A percentile compares a stretch with the other conserved stretches of the same genome.
phyloP scores from a whole-genome alignment of 2,329 filamentous ascomycete species.

The Hypoxylon sp. region DNA sequence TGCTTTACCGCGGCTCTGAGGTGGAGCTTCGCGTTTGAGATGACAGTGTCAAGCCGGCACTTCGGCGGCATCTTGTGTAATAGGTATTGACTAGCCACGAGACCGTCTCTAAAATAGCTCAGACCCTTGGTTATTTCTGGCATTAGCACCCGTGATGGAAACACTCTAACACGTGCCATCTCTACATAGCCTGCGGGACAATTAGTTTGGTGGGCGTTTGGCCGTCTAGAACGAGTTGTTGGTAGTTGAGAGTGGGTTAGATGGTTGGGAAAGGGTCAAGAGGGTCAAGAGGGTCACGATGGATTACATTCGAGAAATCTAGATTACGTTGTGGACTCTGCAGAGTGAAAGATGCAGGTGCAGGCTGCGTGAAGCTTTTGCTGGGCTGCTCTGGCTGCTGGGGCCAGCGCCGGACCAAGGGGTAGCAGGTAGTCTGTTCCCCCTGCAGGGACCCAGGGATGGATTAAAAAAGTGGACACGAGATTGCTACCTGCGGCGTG shows the following conservation, averaged over 20 bases:
- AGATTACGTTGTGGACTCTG: constrained; percentile 25
- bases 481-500: constrained; percentile 23
- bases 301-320: constrained; percentile 19
- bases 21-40: constrained; percentile 15
- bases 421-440: constrained; percentile 5
- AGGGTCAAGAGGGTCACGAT: neutral
- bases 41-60: constrained; percentile 23
- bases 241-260: constrained; percentile 5
- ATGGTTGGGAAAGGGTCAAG: neutral
- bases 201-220: constrained; percentile 27
- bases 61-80: constrained; percentile 36
- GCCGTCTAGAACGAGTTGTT: constrained; percentile 10
- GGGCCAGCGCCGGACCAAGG: constrained; percentile 28
- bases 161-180: constrained; percentile 11
- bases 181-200: constrained; percentile 31
- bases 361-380: constrained; percentile 31
- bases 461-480: constrained; percentile 24
- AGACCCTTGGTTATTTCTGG: too few species aligned
- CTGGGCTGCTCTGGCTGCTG: too few species aligned
- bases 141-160: constrained; percentile 3
- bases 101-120: too few species aligned
- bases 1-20: constrained; percentile 31
- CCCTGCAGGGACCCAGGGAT: constrained; percentile 38
- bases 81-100: constrained; percentile 33
- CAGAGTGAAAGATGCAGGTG: constrained; percentile 9